These are phyloP conservation scores for Clausena lansium DNA, from an alignment of 345 rosid species.

Conservation along the genomic window DNA sequence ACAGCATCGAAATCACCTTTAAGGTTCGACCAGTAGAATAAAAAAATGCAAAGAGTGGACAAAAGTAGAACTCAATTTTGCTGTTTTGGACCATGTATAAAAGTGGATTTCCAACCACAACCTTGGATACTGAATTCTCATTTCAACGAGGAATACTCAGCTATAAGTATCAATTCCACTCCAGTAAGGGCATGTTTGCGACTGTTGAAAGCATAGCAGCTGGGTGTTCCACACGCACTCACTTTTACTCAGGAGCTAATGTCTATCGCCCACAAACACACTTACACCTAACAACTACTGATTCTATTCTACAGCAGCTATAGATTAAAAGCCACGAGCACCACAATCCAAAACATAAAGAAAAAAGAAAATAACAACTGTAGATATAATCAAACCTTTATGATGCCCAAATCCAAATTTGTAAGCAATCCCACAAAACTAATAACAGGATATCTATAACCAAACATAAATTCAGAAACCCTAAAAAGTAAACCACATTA, in stretches of 20 bases:
- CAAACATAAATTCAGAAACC: background rate
- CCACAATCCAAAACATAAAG: background rate
- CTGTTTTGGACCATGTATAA: background rate
- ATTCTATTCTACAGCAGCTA: background rate
- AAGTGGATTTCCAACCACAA: background rate
- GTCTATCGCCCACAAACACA: background rate
- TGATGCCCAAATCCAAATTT: background rate
- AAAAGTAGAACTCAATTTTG: background rate
- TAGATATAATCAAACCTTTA: background rate
- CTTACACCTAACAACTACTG: too few relatives aligned
- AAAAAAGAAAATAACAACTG: background rate
- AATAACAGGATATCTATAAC: background rate
- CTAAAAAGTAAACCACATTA: background rate
- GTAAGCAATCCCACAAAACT: background rate
- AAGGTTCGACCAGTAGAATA: conserved; percentile 32
- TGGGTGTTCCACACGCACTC: background rate
- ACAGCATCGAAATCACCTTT: conserved; percentile 24
- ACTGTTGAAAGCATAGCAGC: background rate
- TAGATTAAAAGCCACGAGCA: background rate
- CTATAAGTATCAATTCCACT: background rate
- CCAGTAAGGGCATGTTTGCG: background rate
- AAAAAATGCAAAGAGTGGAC: conserved; percentile 27
- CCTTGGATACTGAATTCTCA: background rate
- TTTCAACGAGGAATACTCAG: conserved; percentile 2
- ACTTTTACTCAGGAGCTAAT: background rate